phyloP scores from a whole-genome alignment of 805 yeast genomes.

The Debaryomyces castellii region DNA sequence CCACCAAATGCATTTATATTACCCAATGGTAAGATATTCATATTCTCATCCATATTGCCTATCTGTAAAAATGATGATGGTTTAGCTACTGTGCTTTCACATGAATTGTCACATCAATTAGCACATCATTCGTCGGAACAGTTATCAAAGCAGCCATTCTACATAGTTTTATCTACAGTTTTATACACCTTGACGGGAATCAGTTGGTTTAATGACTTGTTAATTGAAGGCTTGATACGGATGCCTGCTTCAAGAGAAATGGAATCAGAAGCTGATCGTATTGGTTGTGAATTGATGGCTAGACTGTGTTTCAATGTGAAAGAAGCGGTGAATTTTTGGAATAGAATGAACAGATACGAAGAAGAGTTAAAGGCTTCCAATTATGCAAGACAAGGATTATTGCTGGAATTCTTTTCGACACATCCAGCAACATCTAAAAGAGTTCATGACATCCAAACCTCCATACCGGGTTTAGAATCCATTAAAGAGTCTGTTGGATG shows the following conservation, averaged over 20 bases:
- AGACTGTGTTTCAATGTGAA: slow-evolving; percentile 81
- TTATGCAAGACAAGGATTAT: slow-evolving; percentile 18
- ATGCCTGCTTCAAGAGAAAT: slow-evolving; percentile 88
- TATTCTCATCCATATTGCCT: slow-evolving; percentile 74
- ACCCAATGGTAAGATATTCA: slow-evolving; percentile 95
- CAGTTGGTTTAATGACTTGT: slow-evolving; percentile 47
- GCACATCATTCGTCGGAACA: slow-evolving; percentile 91
- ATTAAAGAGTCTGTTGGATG: slow-evolving; percentile 46
- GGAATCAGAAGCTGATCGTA: slow-evolving; percentile 96
- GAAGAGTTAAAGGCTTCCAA: slow-evolving; percentile 37
- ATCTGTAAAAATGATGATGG: slow-evolving; percentile 85
- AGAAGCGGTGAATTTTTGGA: slow-evolving; percentile 79
- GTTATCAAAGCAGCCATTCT: slow-evolving; percentile 73
- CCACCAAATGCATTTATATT: slow-evolving; percentile 96
- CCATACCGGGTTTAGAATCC: slow-evolving; percentile 62
- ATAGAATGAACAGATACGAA: slow-evolving; percentile 60
- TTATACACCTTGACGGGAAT: slow-evolving; percentile 65
- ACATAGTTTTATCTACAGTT: slow-evolving; percentile 50
- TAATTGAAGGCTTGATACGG: slow-evolving; percentile 56
- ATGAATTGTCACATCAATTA: slow-evolving; percentile 91
- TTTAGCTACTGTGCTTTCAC: slow-evolving; percentile 90
- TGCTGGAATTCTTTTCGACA: slow-evolving; percentile 73
- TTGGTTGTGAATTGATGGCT: slow-evolving; percentile 90
- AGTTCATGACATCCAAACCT: slow-evolving; percentile 60
- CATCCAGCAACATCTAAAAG: slow-evolving; percentile 86